phyloP scores from a whole-genome alignment of 176 grass and related monocot species.

The Oryza meyeriana region DNA sequence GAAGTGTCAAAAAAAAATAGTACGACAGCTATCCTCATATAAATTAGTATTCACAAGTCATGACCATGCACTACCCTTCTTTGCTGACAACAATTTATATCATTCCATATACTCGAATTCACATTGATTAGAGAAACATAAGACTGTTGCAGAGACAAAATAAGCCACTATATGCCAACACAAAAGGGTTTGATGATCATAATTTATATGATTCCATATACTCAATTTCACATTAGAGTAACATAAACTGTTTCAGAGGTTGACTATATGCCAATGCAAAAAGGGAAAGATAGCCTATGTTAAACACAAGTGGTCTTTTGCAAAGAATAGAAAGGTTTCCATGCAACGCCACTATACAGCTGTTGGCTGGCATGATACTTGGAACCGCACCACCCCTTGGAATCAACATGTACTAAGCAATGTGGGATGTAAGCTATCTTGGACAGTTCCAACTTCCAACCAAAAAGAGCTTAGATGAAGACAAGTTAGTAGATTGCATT shows the following conservation, averaged over 20 bases:
- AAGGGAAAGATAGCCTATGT: neutral
- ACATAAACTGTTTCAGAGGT: neutral
- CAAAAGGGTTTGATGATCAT: neutral
- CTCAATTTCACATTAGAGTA: neutral
- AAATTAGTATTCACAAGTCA: neutral
- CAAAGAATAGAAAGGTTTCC: slow-evolving; percentile 15
- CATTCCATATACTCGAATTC: neutral
- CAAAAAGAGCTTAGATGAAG: slow-evolving; percentile 10
- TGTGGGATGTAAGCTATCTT: neutral
- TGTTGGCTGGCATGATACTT: neutral
- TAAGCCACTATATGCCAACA: neutral
- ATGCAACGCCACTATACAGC: neutral
- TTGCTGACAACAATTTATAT: neutral
- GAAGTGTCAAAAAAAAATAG: neutral
- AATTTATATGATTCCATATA: neutral
- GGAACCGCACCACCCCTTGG: neutral
- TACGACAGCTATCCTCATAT: neutral
- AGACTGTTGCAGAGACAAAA: neutral
- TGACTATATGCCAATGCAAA: neutral
- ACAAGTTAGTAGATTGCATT: neutral
- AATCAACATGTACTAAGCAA: neutral
- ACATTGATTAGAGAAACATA: neutral
- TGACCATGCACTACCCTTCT: neutral
- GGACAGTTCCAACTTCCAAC: slow-evolving; percentile 9
- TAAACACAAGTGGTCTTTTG: neutral